A percentile compares a stretch with the other conserved stretches of the same genome.
These are phyloP conservation scores for Claviceps pusilla DNA, from an alignment of 2,329 filamentous ascomycete species.

Conservation along the genomic window DNA sequence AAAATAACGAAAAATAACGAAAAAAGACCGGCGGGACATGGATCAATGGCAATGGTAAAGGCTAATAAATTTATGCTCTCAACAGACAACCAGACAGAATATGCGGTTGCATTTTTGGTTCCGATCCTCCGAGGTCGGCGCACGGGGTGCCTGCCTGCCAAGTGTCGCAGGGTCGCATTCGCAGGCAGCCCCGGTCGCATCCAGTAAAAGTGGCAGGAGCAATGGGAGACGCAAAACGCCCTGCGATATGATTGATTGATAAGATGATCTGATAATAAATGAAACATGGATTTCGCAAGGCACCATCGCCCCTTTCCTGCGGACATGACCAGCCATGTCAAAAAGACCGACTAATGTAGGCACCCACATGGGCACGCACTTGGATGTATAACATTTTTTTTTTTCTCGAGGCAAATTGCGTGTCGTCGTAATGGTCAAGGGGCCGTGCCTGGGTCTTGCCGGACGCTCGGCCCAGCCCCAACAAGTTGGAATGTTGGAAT, in stretches of 20 bases:
- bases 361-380: no score
- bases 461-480: neutral
- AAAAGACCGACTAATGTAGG: no score
- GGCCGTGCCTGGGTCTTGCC: neutral
- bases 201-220: neutral
- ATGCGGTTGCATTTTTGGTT: neutral
- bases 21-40: neutral
- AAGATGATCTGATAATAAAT: constrained; percentile 6
- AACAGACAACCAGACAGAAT: no score
- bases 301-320: neutral
- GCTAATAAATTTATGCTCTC: neutral
- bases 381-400: no score
- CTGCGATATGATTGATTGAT: constrained; percentile 3
- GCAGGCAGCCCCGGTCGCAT: neutral
- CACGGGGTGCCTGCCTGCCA: neutral
- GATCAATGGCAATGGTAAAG: neutral
- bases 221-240: neutral
- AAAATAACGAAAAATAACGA: no score
- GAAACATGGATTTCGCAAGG: neutral
- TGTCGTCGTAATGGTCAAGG: neutral
- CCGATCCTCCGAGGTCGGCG: neutral
- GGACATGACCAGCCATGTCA: neutral
- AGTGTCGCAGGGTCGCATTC: no score
- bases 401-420: neutral
- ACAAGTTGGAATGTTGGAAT: neutral